phyloP scores from a whole-genome alignment of 106 monocot species.

The Cymbidium sinense region DNA sequence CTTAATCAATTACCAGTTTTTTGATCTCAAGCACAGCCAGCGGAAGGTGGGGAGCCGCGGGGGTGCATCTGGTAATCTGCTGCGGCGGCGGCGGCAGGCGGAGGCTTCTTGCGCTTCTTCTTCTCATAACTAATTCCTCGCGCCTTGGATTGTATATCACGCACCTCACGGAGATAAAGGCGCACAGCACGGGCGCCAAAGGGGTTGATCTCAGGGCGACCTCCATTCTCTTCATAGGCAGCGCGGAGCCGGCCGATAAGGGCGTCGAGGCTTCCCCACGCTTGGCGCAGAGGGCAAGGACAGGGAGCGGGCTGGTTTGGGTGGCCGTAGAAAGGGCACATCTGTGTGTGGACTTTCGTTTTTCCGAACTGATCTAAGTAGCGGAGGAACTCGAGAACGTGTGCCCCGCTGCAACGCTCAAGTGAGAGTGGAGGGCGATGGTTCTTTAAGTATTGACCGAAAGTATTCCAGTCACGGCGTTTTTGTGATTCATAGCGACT shows the following conservation, averaged over 20 bases:
- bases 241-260: slow-evolving; percentile 2
- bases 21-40: too few relatives aligned
- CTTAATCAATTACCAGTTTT: too few relatives aligned
- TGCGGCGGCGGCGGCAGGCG: background rate
- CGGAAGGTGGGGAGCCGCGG: too few relatives aligned
- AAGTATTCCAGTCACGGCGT: background rate
- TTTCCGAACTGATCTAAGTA: slow-evolving; percentile 26
- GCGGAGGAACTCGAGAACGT: slow-evolving; percentile 24
- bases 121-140: slow-evolving; percentile 63
- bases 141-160: slow-evolving; percentile 45
- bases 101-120: slow-evolving; percentile 32
- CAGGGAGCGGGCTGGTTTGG: background rate
- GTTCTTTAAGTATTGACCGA: slow-evolving; percentile 3
- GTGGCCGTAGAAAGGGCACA: background rate
- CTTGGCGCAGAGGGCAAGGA: background rate
- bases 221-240: slow-evolving; percentile 8
- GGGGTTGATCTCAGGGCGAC: slow-evolving; percentile 46
- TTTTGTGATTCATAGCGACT: background rate
- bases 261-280: slow-evolving; percentile 2
- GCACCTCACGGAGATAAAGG: slow-evolving; percentile 55
- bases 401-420: slow-evolving; percentile 18
- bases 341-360: slow-evolving; percentile 15
- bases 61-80: background rate
- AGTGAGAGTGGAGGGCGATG: background rate
- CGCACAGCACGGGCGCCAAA: slow-evolving; percentile 54